Base-by-base conservation (phyloP, 2,329 filamentous ascomycete genomes). In the Botrytis galanthina region DNA sequence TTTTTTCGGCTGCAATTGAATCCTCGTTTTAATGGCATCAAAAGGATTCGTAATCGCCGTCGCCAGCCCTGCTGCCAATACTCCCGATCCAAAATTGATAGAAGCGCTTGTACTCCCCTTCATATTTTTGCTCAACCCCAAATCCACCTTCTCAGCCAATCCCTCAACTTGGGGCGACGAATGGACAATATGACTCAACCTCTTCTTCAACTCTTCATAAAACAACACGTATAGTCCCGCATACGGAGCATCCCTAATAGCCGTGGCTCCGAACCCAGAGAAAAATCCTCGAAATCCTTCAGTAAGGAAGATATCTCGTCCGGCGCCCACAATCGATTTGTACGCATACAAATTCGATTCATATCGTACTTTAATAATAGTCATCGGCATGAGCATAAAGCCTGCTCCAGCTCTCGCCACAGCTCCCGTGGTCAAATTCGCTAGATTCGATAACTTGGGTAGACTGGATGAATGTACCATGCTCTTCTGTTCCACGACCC, bases 31-130 rank as follows among this genome's bases (percentile, higher is more conserved):
- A 82, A 98, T 91, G 0, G 94, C 94, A 83, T 99, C 96, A 80
- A 98, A 98, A 0, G 96, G 96, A 82, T 99, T 99, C 14, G 96
- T 98, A 54, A 98, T 87, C 6, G 92, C 91, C 0, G 95, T 98
- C 72, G 94, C 97, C 44, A 93, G 84, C 1, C 91, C 92, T 0
- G 94, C 95, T 5, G 95, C 94, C 6, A 95, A 80, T 5, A 93
- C 90, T 20, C 93, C 95, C 0, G 93, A 95, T 22, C 88, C 85
- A 79, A 98, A 98, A 82, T 99, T 97, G 78, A 98, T 92, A 1
- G 88, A 88, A 0, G 90, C 89, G 0, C 88, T 89, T 57, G 85
- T 82, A 20, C 78, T 76, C 4, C 77, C 78, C 46, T 75, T 80
- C 80, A 80, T 81, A 29, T 68, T 71, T 0, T 29, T 69, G 18